Percentiles rank a stretch among this genome's conserved stretches.
Evolutionary conservation across 805 yeast species (phyloP).

Genomic region (Sugiyamaella mastotermitis): DNA sequence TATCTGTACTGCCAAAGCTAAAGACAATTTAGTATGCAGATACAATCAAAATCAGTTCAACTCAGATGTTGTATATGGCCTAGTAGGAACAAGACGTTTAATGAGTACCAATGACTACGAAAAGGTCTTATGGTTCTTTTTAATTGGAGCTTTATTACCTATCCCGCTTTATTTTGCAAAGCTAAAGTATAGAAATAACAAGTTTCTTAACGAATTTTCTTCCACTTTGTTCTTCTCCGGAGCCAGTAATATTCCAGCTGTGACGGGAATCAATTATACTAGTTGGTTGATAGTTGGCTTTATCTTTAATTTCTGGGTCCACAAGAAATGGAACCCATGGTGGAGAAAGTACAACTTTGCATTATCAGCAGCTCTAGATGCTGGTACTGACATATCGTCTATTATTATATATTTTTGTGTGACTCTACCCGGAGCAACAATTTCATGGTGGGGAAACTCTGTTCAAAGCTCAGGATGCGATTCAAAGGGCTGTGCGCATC

Average conservation of each 20-base stretch:
- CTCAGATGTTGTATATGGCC: constrained; percentile 60
- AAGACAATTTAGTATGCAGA: constrained; percentile 44
- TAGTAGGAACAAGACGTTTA: constrained; percentile 55
- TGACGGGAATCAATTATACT: constrained; percentile 45
- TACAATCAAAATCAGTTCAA: constrained; percentile 41
- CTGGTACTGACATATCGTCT: constrained; percentile 56
- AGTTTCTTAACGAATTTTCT: constrained; percentile 35
- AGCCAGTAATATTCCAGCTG: constrained; percentile 50
- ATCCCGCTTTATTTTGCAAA: constrained; percentile 30
- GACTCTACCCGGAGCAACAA: constrained; percentile 5
- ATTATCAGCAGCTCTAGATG: constrained; percentile 55
- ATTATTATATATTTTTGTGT: constrained; percentile 43
- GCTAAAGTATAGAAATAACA: constrained; percentile 28
- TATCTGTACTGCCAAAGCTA: constrained; percentile 40
- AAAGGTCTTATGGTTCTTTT: constrained; percentile 48
- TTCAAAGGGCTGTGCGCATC: constrained; percentile 10
- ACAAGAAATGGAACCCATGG: constrained; percentile 46
- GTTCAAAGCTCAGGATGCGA: constrained; percentile 7
- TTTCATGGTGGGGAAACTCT: constrained; percentile 8
- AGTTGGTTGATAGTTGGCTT: constrained; percentile 46
- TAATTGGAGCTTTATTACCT: constrained; percentile 35
- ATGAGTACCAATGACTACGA: constrained; percentile 46
- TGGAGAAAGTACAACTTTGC: constrained; percentile 63
- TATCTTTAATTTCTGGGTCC: constrained; percentile 46
- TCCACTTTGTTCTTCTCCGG: constrained; percentile 55